Percentiles rank a stretch among this genome's conserved stretches.
These are phyloP conservation scores for Aspergillus leporis DNA, from an alignment of 495 filamentous ascomycete species.

Conservation along the genomic window DNA sequence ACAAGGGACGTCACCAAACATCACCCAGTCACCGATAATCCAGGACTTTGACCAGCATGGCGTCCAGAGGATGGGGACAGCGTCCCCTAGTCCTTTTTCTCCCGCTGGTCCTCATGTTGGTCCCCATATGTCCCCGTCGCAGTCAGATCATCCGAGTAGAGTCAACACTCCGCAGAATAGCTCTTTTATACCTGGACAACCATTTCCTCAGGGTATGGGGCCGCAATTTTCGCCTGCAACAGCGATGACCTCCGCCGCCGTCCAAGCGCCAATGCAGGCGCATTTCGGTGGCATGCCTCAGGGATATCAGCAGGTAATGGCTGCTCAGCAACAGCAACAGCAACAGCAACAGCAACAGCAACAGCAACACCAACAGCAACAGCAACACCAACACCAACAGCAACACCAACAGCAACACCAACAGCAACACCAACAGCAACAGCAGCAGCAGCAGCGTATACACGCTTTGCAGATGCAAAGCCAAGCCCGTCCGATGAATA, in stretches of 20 bases:
- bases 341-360: slow-evolving; percentile 46
- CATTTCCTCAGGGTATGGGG: slow-evolving; percentile 59
- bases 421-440: slow-evolving; percentile 45
- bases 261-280: slow-evolving; percentile 40
- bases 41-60: slow-evolving; percentile 67
- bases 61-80: slow-evolving; percentile 81
- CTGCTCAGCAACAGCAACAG: slow-evolving; percentile 50
- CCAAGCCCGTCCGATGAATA: slow-evolving; percentile 65
- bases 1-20: slow-evolving; percentile 74
- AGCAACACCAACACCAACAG: slow-evolving; percentile 41
- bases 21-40: slow-evolving; percentile 88
- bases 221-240: slow-evolving; percentile 53
- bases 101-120: slow-evolving; percentile 74
- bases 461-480: slow-evolving; percentile 59
- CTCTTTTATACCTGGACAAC: slow-evolving; percentile 59
- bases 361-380: slow-evolving; percentile 43
- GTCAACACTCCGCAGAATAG: slow-evolving; percentile 74
- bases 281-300: slow-evolving; percentile 49
- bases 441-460: slow-evolving; percentile 40
- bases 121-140: slow-evolving; percentile 74
- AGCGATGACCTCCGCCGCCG: slow-evolving; percentile 36
- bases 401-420: too few species aligned
- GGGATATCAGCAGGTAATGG: slow-evolving; percentile 51
- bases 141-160: slow-evolving; percentile 72
- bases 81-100: slow-evolving; percentile 89